phyloP scores from a whole-genome alignment of 1,284 basidiomycete genomes.

The Somion occarium region DNA sequence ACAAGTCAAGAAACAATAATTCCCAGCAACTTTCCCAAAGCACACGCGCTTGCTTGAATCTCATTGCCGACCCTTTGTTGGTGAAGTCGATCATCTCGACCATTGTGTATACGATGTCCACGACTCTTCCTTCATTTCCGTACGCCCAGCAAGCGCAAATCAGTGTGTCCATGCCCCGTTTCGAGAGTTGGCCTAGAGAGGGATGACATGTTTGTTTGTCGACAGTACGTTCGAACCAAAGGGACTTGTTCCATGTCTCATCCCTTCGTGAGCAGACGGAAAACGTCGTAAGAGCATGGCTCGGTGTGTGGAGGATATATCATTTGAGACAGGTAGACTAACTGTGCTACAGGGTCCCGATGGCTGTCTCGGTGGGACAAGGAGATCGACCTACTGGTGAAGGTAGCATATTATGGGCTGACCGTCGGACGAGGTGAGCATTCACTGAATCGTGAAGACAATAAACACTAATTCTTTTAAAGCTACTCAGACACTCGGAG shows the following conservation, averaged over 20 bases:
- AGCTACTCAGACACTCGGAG: slow-evolving; percentile 83
- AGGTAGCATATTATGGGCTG: slow-evolving; percentile 70
- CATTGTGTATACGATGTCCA: background rate
- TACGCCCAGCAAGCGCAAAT: slow-evolving; percentile 82
- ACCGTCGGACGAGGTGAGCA: slow-evolving; percentile 70
- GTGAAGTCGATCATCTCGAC: background rate
- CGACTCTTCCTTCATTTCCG: slow-evolving; percentile 49
- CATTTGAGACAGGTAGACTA: background rate
- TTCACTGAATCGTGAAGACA: background rate
- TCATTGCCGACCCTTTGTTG: background rate
- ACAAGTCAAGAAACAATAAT: background rate
- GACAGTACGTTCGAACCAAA: slow-evolving; percentile 80
- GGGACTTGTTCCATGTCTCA: slow-evolving; percentile 77
- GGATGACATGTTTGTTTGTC: slow-evolving; percentile 5
- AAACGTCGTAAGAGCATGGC: slow-evolving; percentile 68
- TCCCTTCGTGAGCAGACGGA: slow-evolving; percentile 75
- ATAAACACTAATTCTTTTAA: background rate
- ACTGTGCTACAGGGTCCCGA: slow-evolving; percentile 59
- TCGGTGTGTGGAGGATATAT: slow-evolving; percentile 48
- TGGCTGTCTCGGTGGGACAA: slow-evolving; percentile 82
- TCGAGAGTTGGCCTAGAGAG: background rate
- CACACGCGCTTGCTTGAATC: background rate
- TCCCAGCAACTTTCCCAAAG: background rate
- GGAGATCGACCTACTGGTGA: slow-evolving; percentile 70
- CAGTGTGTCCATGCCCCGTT: slow-evolving; percentile 44